Evolutionary conservation across 331 rosid species (phyloP).

Genomic region (Stylosanthes scabra): DNA sequence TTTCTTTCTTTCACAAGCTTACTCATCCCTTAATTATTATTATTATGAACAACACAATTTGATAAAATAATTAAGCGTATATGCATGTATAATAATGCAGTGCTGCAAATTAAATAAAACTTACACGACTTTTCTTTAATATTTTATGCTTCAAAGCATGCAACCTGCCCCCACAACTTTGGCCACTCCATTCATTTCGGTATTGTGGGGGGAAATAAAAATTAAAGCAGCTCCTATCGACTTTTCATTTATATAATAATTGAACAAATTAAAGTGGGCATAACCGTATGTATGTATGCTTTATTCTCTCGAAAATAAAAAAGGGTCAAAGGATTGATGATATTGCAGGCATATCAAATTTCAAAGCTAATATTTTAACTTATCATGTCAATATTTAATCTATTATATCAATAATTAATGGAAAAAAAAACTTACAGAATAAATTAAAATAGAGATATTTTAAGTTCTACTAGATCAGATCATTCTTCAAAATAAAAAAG

Average conservation of each 20-base stretch:
- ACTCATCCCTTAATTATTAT: neutral
- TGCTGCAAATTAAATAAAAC: neutral
- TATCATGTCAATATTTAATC: no score
- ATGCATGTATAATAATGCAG: neutral
- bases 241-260: neutral
- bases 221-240: neutral
- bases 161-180: neutral
- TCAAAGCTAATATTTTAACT: neutral
- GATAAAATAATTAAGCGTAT: neutral
- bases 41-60: neutral
- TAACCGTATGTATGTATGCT: neutral
- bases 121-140: neutral
- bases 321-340: neutral
- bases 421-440: no score
- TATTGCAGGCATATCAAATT: neutral
- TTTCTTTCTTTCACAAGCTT: no score
- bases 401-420: no score
- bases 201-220: neutral
- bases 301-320: neutral
- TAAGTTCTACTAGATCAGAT: no score
- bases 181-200: neutral
- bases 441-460: no score
- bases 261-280: neutral
- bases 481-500: no score
- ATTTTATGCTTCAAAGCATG: neutral